Base-by-base conservation (phyloP, 306 rosid genomes). In the Cicer judaicum region DNA sequence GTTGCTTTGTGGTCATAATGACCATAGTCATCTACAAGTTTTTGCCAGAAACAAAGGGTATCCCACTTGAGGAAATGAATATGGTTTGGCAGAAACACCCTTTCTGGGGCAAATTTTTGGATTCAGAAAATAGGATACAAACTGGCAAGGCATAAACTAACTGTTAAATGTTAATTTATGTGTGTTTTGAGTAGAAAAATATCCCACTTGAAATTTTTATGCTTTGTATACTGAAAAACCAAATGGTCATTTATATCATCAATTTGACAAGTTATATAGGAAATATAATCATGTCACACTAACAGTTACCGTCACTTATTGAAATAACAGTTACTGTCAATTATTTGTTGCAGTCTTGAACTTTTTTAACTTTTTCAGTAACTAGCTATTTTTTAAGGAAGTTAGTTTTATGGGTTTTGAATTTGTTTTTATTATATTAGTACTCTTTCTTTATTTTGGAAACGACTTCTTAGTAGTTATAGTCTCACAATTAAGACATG, bases 11-110 rank as follows among this genome's bases (percentile, higher is more conserved):
- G 48, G 6, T 86, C 11, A 24, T 89, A 12, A 88, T 89, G 94
- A 90, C 82, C 36, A 0, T 39, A 11, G 87, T 92, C 67, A 82
- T 92, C 68, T 83, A 84, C 85, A 74, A 79, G 42, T 74, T 74
- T 5, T 72, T 90, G 56, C 93, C 95, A 0, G 96, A 87, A 73
- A 93, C 95, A 2, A 90, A 89, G 56, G 95, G 98, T 7, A 70
- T 90, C 6, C 95, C 94, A 0, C 88, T 93, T 6, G 96, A 89
- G 71, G 95, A 90, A 46, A 93, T 93, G 96, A 1, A 13, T 6
- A 2, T 1, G 53, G 81, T 89, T 41, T 90, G 98, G 96, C 43
- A 48, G 64, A 74, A 79, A 5, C 95, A 93, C 19, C 88, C 92
- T 10, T 63, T 59, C 46, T 92, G 98, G 98, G 6, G 81, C 4